Conservation (phyloP, 768 basidiomycete genomes). For the Amanita inopinata region DNA sequence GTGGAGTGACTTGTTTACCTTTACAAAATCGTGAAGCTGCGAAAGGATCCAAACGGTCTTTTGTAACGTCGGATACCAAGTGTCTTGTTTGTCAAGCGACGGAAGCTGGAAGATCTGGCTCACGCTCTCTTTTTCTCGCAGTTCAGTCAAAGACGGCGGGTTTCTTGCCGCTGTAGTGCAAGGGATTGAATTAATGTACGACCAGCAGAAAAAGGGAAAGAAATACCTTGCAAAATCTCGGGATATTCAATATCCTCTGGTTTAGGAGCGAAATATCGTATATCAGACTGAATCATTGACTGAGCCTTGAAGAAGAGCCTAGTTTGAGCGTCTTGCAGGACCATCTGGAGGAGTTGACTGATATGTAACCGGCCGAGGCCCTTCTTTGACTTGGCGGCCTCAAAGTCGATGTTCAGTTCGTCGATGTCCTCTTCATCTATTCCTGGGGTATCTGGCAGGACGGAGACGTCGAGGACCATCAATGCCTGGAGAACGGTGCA, state of each 20-base stretch:
- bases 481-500: constrained; percentile 94
- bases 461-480: constrained; percentile 81
- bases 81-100: constrained; percentile 63
- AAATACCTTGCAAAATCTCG: constrained; percentile 63
- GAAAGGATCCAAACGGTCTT: constrained; percentile 89
- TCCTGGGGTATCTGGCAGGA: constrained; percentile 15
- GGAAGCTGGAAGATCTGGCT: constrained; percentile 64
- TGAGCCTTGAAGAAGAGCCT: constrained; percentile 94
- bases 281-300: constrained; percentile 80
- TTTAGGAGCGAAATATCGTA: constrained; percentile 72
- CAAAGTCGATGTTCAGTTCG: constrained; percentile 31
- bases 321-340: constrained; percentile 94
- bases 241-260: constrained; percentile 82
- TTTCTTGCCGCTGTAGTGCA: constrained; percentile 32
- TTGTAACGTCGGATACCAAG: constrained; percentile 86
- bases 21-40: constrained; percentile 85
- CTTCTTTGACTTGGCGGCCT: constrained; percentile 17
- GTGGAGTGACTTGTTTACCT: constrained; percentile 37
- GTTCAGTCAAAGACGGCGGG: constrained; percentile 30
- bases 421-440: constrained; percentile 24
- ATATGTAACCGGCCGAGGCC: constrained; percentile 64
- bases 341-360: constrained; percentile 74
- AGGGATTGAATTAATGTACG: not conserved
- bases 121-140: constrained; percentile 60
- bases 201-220: not conserved